Evolutionary conservation across 371 early-diverging fungal genomes (phyloP), one percentile per base, ranked within the genome.

Genomic region (Fennellomyces sp.): DNA sequence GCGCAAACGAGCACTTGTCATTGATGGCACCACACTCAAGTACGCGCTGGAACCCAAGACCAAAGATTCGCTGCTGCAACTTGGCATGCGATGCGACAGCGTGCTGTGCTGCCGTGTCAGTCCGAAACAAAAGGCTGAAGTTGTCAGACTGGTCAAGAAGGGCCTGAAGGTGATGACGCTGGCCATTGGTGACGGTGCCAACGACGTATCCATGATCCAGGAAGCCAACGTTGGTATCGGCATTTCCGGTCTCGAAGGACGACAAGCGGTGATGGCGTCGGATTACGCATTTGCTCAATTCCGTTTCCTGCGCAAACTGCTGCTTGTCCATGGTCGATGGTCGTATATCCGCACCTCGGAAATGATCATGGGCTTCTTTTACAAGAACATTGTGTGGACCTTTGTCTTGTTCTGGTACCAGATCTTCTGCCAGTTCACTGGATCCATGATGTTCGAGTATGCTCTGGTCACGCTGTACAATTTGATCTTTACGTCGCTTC

Each of bases 201-300:
- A 97, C 70, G 97, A 97, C 73, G 96, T 97, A 7, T 84, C 89
- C 17, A 97, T 97, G 97, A 93, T 97, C 57, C 91, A 92, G 72
- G 90, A 85, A 61, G 92, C 97, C 23, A 87, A 95, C 65, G 85
- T 97, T 1, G 96, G 97, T 27, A 76, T 97, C n/a, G 97, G 97
- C 48, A 94, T 97, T 53, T 86, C 89, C 13, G 97, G 97, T 60
- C 91, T 93, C 60, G 97, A 96, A 73, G 97, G 97, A 26, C 76
- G 92, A 60, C 95, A 95, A 70, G 97, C 97, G 5, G 90, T 89
- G 19, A 89, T 94, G 86, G 88, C 94, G 5, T 88, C 91, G 29
- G 97, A 96, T 75, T 95, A 94, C 69, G 90, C 93, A 2, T 88
- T 96, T 64, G 90, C 89, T 1, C 91, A 94, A 67, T 96, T 96